Base-by-base conservation (phyloP, 1,284 basidiomycete species). In the Leccinum solheimii region DNA sequence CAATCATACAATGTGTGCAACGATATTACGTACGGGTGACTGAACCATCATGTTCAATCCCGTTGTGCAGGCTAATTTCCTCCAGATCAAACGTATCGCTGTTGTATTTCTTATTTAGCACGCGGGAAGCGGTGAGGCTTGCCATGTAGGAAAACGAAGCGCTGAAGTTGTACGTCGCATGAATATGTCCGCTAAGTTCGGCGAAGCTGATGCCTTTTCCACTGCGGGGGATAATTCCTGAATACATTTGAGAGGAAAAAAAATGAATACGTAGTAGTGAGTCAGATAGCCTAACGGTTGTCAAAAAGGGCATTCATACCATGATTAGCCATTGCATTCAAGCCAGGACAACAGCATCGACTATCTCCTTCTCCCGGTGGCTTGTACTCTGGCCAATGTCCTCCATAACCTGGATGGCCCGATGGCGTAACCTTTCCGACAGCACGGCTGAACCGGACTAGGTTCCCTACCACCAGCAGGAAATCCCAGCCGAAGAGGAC, bases 311-410 rank as follows among this genome's bases (percentile, higher is more conserved):
- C 9, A n/a, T 38, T 67, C 81, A 49, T 64, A 88, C 87, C 88
- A 65, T 89, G 88, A 70, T 89, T 89, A 1, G 87, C 86, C 81
- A 91, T 77, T 0, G 88, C 85, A 66, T 91, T 91, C 63, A 91
- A 73, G 3, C 81, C 86, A 14, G 89, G 89, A 65, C 89, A 91
- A 11, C 83, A 81, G 66, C 81, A 83, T 19, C 90, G 78, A 67
- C 87, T 89, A 64, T 90, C 88, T 2, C 81, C 82, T 30, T 84
- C 79, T 63, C 75, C 76, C 0, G 87, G 83, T 1, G 86, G 72
- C 5, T 80, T 74, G 67, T 78, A 91, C 65, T 84, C 81, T n/a
- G 90, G 88, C 90, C 90, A 92, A 59, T 81, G 74, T 0, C 89
- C 88, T 34, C 77, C 81, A 40, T 76, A 80, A 1, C 88, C 88